These are phyloP conservation scores for Pichia inconspicua DNA, from an alignment of 1,139 yeast genomes.

Conservation along the genomic window DNA sequence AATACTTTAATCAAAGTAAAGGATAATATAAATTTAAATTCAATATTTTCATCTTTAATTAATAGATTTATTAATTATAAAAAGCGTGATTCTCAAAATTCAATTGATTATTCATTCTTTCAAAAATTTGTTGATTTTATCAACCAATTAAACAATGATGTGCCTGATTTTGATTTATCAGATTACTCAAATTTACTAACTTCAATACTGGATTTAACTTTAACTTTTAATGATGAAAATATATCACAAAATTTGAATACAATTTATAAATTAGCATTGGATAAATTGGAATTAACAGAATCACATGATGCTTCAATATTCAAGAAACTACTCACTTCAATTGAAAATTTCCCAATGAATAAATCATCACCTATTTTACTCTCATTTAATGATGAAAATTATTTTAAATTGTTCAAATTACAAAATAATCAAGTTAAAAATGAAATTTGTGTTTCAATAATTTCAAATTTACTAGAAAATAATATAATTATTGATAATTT, in stretches of 20 bases:
- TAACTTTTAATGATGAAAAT: conserved; percentile 40
- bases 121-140: conserved; percentile 61
- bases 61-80: conserved; percentile 59
- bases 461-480: conserved; percentile 31
- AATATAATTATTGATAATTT: conserved; percentile 21
- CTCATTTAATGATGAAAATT: conserved; percentile 32
- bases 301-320: conserved; percentile 34
- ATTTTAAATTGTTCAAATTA: conserved; percentile 37
- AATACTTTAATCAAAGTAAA: conserved; percentile 60
- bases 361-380: conserved; percentile 18
- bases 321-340: conserved; percentile 50
- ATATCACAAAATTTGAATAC: conserved; percentile 53
- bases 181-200: conserved; percentile 62
- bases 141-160: conserved; percentile 41
- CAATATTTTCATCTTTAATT: conserved; percentile 60
- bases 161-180: conserved; percentile 57
- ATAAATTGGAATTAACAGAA: conserved; percentile 33
- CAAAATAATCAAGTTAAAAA: conserved; percentile 32
- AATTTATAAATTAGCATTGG: conserved; percentile 52
- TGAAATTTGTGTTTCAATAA: conserved; percentile 36
- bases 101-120: conserved; percentile 34
- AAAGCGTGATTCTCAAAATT: conserved; percentile 20
- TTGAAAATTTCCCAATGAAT: conserved; percentile 31
- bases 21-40: conserved; percentile 50
- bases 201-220: conserved; percentile 54